A percentile compares a stretch with the other conserved stretches of the same genome.
These are phyloP conservation scores for Naumovozyma baii DNA, from an alignment of 805 yeast genomes.

Conservation along the genomic window DNA sequence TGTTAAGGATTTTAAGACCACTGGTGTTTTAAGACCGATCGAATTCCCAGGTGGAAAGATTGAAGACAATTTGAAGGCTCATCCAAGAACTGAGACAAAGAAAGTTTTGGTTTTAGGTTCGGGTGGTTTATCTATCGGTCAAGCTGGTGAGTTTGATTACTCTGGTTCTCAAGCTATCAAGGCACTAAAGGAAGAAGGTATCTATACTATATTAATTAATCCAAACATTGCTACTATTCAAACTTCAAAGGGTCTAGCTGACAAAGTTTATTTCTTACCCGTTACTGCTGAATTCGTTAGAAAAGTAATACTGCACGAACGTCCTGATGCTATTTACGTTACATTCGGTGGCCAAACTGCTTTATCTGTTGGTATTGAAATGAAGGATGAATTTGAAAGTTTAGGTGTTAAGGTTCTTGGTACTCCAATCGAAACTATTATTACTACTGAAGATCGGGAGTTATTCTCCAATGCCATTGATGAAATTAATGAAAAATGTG, in stretches of 20 bases:
- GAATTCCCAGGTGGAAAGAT: conserved; percentile 83
- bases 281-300: conserved; percentile 94
- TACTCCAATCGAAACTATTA: conserved; percentile 90
- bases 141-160: conserved; percentile 98
- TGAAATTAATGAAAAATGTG: conserved; percentile 91
- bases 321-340: conserved; percentile 93
- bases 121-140: conserved; percentile 97
- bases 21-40: conserved; percentile 54
- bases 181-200: conserved; percentile 96
- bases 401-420: conserved; percentile 90
- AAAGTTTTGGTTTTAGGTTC: conserved; percentile 93
- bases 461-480: conserved; percentile 90
- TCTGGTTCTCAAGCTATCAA: conserved; percentile 98
- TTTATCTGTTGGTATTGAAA: conserved; percentile 84
- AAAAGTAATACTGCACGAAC: conserved; percentile 87
- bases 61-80: conserved; percentile 63
- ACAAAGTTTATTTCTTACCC: conserved; percentile 95
- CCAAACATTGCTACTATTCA: conserved; percentile 98
- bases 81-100: conserved; percentile 75
- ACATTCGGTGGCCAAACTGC: conserved; percentile 99
- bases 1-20: conserved; percentile 53
- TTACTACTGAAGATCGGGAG: conserved; percentile 97
- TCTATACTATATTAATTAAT: conserved; percentile 88
- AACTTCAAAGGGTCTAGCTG: conserved; percentile 96
- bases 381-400: conserved; percentile 88